These are phyloP conservation scores for Aspergillus ellipticus DNA, from an alignment of 495 filamentous ascomycete species.

Conservation along the genomic window DNA sequence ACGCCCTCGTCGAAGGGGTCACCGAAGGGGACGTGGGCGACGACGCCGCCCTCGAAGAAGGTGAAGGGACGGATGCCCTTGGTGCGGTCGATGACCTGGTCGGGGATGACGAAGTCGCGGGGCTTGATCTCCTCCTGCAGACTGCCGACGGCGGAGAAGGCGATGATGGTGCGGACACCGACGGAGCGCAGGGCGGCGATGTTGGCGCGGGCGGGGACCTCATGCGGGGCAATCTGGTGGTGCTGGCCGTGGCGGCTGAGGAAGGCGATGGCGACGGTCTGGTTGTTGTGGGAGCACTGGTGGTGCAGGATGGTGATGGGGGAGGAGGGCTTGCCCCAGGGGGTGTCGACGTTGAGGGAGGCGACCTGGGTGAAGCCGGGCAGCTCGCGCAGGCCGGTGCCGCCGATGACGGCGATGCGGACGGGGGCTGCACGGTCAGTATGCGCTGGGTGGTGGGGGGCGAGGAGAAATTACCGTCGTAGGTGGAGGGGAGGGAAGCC, in stretches of 20 bases:
- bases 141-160: slow-evolving; percentile 93
- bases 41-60: slow-evolving; percentile 91
- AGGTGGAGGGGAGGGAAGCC: slow-evolving; percentile 53
- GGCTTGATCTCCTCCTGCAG: slow-evolving; percentile 88
- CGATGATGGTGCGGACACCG: slow-evolving; percentile 85
- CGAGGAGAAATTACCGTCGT: slow-evolving; percentile 40
- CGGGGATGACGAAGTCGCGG: slow-evolving; percentile 91
- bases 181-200: slow-evolving; percentile 88
- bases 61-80: slow-evolving; percentile 91
- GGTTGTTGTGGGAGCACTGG: slow-evolving; percentile 52
- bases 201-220: slow-evolving; percentile 88
- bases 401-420: slow-evolving; percentile 92
- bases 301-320: slow-evolving; percentile 89
- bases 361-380: slow-evolving; percentile 78
- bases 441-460: neutral
- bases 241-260: slow-evolving; percentile 84
- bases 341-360: slow-evolving; percentile 64
- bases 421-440: slow-evolving; percentile 57
- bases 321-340: slow-evolving; percentile 90
- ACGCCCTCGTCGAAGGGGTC: slow-evolving; percentile 87
- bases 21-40: slow-evolving; percentile 92
- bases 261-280: slow-evolving; percentile 78
- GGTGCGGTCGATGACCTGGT: slow-evolving; percentile 96
- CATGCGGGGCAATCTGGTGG: slow-evolving; percentile 88
- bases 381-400: slow-evolving; percentile 78